Conservation (phyloP, 1,284 basidiomycete genomes). For the Microbotryum scabiosae region DNA sequence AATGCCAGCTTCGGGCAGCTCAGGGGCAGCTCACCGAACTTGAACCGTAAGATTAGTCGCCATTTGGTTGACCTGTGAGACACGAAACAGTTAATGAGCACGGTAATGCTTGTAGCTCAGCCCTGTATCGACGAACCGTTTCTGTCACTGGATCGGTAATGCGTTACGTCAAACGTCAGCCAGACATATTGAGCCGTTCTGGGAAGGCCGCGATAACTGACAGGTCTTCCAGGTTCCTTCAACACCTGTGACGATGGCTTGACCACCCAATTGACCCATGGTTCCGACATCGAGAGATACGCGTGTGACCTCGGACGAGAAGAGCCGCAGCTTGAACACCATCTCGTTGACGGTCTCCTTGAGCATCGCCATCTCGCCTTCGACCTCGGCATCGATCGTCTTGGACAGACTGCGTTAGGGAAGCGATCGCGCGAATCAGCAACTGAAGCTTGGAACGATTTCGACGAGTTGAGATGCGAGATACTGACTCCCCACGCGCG, state of each 20-base stretch:
- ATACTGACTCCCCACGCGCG: conserved; percentile 28
- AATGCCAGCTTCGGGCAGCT: too few relatives aligned
- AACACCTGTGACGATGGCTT: conserved; percentile 83
- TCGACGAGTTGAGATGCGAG: not conserved
- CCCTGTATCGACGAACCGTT: conserved; percentile 11
- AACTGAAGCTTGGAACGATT: not conserved
- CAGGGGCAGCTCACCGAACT: conserved; percentile 54
- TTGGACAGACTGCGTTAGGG: conserved; percentile 15
- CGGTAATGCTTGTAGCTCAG: too few relatives aligned
- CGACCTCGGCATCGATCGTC: conserved; percentile 29
- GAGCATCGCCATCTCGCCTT: conserved; percentile 29
- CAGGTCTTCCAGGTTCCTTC: conserved; percentile 86
- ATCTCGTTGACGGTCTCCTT: conserved; percentile 32
- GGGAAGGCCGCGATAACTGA: conserved; percentile 52
- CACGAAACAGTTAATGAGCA: not conserved
- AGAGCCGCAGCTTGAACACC: conserved; percentile 45
- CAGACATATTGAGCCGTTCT: conserved; percentile 3
- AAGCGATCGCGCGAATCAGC: not conserved
- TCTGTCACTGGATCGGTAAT: conserved; percentile 19
- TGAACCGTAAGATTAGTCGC: conserved; percentile 87
- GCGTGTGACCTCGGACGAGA: conserved; percentile 43
- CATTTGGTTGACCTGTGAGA: conserved; percentile 73
- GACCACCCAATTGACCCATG: conserved; percentile 83
- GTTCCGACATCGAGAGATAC: conserved; percentile 72
- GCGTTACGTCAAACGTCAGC: too few relatives aligned